Percentiles rank a stretch among this genome's conserved stretches.
These are phyloP conservation scores for Neonothopanus nambi DNA, from an alignment of 1,284 basidiomycete species.

Conservation along the genomic window DNA sequence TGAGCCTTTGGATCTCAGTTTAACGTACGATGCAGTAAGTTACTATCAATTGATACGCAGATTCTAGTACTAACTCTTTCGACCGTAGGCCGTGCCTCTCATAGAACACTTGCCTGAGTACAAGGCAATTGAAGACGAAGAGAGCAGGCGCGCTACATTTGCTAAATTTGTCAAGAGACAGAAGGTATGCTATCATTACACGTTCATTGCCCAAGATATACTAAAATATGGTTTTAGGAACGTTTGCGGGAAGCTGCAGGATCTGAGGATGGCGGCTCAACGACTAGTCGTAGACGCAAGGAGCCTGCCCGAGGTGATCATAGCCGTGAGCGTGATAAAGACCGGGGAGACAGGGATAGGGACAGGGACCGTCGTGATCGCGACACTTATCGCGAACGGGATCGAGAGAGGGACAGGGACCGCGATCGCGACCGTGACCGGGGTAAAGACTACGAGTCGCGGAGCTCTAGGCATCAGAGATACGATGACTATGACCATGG, in stretches of 20 bases:
- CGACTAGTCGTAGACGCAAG: conserved; percentile 73
- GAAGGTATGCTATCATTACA: conserved; percentile 53
- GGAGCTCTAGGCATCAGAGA: conserved; percentile 16
- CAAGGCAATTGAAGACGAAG: conserved; percentile 81
- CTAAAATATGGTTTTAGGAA: conserved; percentile 46
- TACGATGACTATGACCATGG: conserved; percentile 30
- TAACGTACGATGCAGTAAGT: conserved; percentile 78
- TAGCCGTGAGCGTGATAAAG: conserved; percentile 44
- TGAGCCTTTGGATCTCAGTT: conserved; percentile 72
- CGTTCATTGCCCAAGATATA: neutral
- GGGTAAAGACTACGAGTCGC: conserved; percentile 18
- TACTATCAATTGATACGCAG: conserved; percentile 1
- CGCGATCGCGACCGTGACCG: conserved; percentile 35
- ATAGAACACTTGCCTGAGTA: conserved; percentile 84
- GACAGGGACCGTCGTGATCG: conserved; percentile 43
- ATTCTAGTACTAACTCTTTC: conserved; percentile 12
- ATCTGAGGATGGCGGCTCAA: conserved; percentile 78
- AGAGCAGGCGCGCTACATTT: conserved; percentile 77
- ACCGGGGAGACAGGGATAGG: conserved; percentile 32
- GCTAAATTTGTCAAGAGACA: conserved; percentile 85
- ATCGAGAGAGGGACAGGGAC: conserved; percentile 41
- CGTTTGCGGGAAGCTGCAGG: conserved; percentile 70
- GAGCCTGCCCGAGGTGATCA: conserved; percentile 58
- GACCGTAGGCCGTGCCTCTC: conserved; percentile 61
- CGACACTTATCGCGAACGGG: conserved; percentile 35